Conservation (phyloP, 768 basidiomycete species). For the Phaeotremella skinneri region DNA sequence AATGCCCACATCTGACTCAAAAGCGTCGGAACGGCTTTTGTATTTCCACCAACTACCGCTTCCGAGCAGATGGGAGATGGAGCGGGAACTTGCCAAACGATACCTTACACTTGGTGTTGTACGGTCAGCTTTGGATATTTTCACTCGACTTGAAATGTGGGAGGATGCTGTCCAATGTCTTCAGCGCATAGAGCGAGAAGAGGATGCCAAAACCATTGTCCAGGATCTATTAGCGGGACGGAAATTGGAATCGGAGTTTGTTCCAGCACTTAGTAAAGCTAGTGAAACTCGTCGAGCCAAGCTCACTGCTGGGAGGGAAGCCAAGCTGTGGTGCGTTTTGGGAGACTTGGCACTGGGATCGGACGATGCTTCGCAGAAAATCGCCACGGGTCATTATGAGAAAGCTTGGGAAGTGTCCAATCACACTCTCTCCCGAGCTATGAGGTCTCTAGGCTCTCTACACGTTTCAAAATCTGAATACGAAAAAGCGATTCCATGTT, state of each 20-base stretch:
- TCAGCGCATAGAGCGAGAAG: slow-evolving; percentile 72
- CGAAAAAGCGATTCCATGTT: slow-evolving; percentile 62
- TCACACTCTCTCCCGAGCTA: slow-evolving; percentile 79
- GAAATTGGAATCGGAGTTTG: slow-evolving; percentile 79
- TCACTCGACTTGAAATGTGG: slow-evolving; percentile 96
- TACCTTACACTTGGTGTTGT: slow-evolving; percentile 82
- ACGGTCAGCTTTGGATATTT: slow-evolving; percentile 87
- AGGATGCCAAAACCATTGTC: slow-evolving; percentile 76
- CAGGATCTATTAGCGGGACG: slow-evolving; percentile 77
- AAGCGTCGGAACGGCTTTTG: slow-evolving; percentile 67
- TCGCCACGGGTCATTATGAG: slow-evolving; percentile 70
- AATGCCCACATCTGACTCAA: slow-evolving; percentile 83
- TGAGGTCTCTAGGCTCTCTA: slow-evolving; percentile 84
- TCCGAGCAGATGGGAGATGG: slow-evolving; percentile 90
- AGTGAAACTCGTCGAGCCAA: slow-evolving; percentile 32
- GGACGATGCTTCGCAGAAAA: slow-evolving; percentile 46
- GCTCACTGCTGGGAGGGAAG: slow-evolving; percentile 69
- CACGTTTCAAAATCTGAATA: slow-evolving; percentile 71
- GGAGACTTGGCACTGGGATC: slow-evolving; percentile 66
- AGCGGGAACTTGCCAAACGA: slow-evolving; percentile 79
- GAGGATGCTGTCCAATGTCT: slow-evolving; percentile 91
- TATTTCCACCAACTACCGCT: slow-evolving; percentile 78
- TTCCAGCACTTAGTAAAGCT: slow-evolving; percentile 61
- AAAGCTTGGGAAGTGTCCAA: slow-evolving; percentile 79
- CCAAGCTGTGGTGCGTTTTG: slow-evolving; percentile 91